Conservation (phyloP, 257 asterid genomes). For the Scutellaria baicalensis region DNA sequence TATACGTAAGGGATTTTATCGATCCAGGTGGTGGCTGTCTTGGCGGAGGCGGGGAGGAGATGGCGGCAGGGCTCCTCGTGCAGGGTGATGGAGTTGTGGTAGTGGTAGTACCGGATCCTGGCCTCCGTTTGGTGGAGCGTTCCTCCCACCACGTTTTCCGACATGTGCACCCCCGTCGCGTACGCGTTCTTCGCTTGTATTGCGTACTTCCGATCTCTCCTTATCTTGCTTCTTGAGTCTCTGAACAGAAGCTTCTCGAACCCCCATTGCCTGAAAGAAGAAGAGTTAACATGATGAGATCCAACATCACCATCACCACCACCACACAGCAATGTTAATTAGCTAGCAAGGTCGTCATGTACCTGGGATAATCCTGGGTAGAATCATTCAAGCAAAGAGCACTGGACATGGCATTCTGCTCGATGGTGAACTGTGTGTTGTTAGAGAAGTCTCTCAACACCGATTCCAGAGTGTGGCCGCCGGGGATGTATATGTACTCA, state of each 20-base stretch:
- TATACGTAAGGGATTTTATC: constrained; percentile 48
- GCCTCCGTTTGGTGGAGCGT: constrained; percentile 36
- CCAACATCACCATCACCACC: no score
- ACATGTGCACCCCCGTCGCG: constrained; percentile 62
- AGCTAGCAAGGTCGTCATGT: no score
- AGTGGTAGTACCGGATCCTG: constrained; percentile 45
- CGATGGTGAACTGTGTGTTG: constrained; percentile 56
- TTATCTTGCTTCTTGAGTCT: constrained; percentile 36
- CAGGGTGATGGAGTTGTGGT: constrained; percentile 55
- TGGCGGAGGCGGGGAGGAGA: constrained; percentile 27
- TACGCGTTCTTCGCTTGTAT: constrained; percentile 44
- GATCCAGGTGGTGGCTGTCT: constrained; percentile 43
- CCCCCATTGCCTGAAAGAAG: constrained; percentile 43
- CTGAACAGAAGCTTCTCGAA: constrained; percentile 47
- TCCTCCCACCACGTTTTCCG: constrained; percentile 37
- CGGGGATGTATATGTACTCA: constrained; percentile 49
- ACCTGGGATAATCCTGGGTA: constrained; percentile 37
- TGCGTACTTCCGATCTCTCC: constrained; percentile 58
- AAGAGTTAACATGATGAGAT: background rate
- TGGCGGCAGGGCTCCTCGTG: constrained; percentile 54
- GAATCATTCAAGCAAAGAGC: constrained; percentile 38
- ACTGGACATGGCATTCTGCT: constrained; percentile 62
- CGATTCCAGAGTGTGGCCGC: constrained; percentile 33
- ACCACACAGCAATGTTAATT: no score
- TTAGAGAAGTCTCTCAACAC: constrained; percentile 36